A percentile compares a stretch with the other conserved stretches of the same genome.
These are phyloP conservation scores for Elsinoe arachidis DNA, from an alignment of 2,329 filamentous ascomycete genomes.

Conservation along the genomic window DNA sequence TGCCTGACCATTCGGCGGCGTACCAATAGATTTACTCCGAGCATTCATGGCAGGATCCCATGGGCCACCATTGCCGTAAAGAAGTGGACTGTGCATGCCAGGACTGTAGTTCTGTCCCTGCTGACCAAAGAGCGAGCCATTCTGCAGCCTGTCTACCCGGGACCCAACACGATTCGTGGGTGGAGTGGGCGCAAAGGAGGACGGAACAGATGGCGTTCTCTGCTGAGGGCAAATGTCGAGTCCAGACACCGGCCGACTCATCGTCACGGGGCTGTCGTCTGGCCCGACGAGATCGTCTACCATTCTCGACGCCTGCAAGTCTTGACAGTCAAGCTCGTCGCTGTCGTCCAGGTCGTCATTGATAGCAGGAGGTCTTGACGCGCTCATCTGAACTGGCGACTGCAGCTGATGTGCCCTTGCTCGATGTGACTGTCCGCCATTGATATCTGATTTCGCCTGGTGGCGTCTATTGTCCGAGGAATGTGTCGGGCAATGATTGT, in stretches of 20 bases:
- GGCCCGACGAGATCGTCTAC: conserved; percentile 47
- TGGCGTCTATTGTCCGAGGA: too few relatives aligned
- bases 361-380: background rate
- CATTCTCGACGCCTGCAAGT: conserved; percentile 48
- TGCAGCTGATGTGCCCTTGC: background rate
- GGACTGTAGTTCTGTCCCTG: conserved; percentile 25
- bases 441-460: background rate
- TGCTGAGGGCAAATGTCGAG: background rate
- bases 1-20: conserved; percentile 17
- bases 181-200: conserved; percentile 17
- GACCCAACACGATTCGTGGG: conserved; percentile 18
- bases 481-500: background rate
- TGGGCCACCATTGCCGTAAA: conserved; percentile 33
- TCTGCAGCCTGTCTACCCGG: conserved; percentile 18
- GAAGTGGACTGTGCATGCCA: conserved; percentile 32
- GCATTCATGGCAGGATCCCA: conserved; percentile 24
- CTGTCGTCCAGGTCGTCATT: background rate
- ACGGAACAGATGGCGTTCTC: conserved; percentile 1
- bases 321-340: conserved; percentile 19
- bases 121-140: conserved; percentile 5
- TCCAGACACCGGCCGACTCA: background rate
- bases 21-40: conserved; percentile 13
- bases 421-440: background rate
- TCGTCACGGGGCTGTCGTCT: conserved; percentile 33
- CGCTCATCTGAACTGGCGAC: background rate